Base-by-base conservation (phyloP, 2,329 filamentous ascomycete genomes). In the Podosphaera fusca region DNA sequence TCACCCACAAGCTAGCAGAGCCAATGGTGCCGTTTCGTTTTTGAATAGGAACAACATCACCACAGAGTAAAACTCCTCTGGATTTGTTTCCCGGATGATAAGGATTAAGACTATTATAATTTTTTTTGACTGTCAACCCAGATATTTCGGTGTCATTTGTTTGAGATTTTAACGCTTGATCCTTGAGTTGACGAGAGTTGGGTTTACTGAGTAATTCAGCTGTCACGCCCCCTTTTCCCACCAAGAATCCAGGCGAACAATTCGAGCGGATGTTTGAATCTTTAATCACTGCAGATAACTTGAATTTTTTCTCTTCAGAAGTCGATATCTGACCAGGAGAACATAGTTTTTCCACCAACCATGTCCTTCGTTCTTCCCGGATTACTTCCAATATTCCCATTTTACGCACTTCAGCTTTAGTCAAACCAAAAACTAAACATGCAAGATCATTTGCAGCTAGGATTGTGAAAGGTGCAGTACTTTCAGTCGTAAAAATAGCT, bases 401-500 rank as follows among this genome's bases (percentile, higher is more conserved):
- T 67, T 88, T 95, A 57, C 88, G 81, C 31, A 98, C 86, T 69
- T 98, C 92, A 3, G 87, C 86, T 66, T 87, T 87, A n/a, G 89
- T 95, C 8, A 98, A 87, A n/a, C 92, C 92, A 71, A 96, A 98
- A n/a, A 96, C 84, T 49, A 98, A 75, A 69, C 92, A 98, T 21
- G 92, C 92, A 54, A 98, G 75, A 67, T 98, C 92, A 67, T 98
- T 98, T 55, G 92, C 92, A 2, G 92, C 87, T 56, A 95, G 78
- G 59, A 98, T 95, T 0, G 90, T 98, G 85, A 88, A 98, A 2
- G 90, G 92, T 7, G 87, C 79, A 61, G 84, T 81, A 12, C 85
- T 78, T 69, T 94, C 87, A n/a, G 92, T 98, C 6, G 90, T 94
- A 68, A 98, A 98, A 58, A 98, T 95, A 56, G 92, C 92, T 69